These are phyloP conservation scores for Kodamaea leandrae DNA, from an alignment of 805 yeast species.

Conservation along the genomic window DNA sequence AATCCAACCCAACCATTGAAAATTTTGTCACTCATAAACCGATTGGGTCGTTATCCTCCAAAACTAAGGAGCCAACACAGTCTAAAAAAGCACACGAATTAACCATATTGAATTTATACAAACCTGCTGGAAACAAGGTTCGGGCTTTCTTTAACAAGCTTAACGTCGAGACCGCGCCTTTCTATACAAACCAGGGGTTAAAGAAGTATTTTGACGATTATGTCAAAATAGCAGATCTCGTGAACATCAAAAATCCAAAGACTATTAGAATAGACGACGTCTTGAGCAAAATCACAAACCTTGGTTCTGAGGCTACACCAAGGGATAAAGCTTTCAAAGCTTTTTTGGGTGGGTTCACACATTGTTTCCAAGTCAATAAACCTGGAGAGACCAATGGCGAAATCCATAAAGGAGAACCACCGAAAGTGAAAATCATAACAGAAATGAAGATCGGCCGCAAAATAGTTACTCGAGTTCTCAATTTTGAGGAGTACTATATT, in stretches of 20 bases:
- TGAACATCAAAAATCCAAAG: constrained; percentile 51
- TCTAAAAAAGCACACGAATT: constrained; percentile 27
- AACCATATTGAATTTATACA: constrained; percentile 45
- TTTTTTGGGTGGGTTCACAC: constrained; percentile 47
- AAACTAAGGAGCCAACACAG: constrained; percentile 19
- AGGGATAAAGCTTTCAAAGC: constrained; percentile 47
- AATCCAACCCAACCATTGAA: constrained; percentile 46
- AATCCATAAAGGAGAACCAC: constrained; percentile 63
- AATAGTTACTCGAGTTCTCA: constrained; percentile 66
- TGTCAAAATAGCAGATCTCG: constrained; percentile 50
- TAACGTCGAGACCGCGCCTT: constrained; percentile 33
- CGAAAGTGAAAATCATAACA: constrained; percentile 62
- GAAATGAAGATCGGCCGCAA: constrained; percentile 83
- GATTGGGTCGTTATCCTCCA: constrained; percentile 17
- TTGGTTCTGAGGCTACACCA: constrained; percentile 25
- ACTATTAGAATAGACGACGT: constrained; percentile 54
- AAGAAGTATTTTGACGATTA: constrained; percentile 54
- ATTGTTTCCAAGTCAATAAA: constrained; percentile 47
- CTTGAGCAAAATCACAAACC: constrained; percentile 43
- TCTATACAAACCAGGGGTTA: constrained; percentile 55
- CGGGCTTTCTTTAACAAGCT: constrained; percentile 46
- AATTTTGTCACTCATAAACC: constrained; percentile 63
- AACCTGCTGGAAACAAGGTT: constrained; percentile 49
- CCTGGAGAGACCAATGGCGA: constrained; percentile 39
- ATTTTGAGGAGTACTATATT: constrained; percentile 66